Evolutionary conservation across 2,329 filamentous ascomycete genomes (phyloP).

Genomic region (Mariannaea elegans): DNA sequence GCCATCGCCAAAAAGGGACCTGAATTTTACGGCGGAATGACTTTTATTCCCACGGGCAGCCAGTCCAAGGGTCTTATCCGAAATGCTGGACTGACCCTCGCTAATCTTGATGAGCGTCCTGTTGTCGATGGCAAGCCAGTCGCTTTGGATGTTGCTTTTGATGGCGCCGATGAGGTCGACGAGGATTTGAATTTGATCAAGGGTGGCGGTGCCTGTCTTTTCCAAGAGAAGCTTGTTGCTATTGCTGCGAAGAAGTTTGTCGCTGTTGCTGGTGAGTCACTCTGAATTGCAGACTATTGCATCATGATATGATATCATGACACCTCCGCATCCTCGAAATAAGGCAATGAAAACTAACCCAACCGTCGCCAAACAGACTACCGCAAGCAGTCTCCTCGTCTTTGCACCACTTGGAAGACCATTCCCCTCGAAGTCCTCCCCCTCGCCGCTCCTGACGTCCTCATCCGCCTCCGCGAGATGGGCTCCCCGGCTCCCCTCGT

Average conservation of each 20-base stretch:
- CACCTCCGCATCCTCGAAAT: neutral
- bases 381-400: conserved; percentile 82
- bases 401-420: conserved; percentile 80
- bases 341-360: conserved; percentile 14
- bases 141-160: conserved; percentile 89
- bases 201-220: conserved; percentile 95
- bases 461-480: conserved; percentile 74
- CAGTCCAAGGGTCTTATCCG: conserved; percentile 90
- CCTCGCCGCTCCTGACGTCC: conserved; percentile 79
- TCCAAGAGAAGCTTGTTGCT: conserved; percentile 97
- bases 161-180: conserved; percentile 97
- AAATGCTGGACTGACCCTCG: conserved; percentile 77
- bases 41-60: conserved; percentile 91
- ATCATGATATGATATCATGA: conserved; percentile 2
- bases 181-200: conserved; percentile 96
- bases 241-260: conserved; percentile 85
- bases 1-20: conserved; percentile 73
- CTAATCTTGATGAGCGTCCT: conserved; percentile 80
- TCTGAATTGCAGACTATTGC: conserved; percentile 2
- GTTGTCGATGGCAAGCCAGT: conserved; percentile 50
- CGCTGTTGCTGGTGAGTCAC: conserved; percentile 77
- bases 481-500: conserved; percentile 77
- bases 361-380: conserved; percentile 67
- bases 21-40: conserved; percentile 69
- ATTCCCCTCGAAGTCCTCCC: conserved; percentile 96